Base-by-base conservation (phyloP, 208 protist genomes). In the Tetramitus jugosus region DNA sequence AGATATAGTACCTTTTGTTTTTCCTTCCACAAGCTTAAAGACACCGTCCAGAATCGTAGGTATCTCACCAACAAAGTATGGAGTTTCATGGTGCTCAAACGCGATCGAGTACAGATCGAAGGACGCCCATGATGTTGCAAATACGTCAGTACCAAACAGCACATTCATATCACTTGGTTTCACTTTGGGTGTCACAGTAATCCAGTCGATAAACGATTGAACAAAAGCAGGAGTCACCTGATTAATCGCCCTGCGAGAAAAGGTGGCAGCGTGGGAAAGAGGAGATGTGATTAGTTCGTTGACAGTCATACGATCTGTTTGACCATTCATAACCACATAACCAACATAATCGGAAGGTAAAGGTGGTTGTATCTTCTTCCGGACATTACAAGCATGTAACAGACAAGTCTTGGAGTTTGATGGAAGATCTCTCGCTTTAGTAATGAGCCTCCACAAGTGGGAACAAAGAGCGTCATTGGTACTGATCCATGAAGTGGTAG, bases 401-500 rank as follows among this genome's bases (percentile, higher is more conserved):
- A 56, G 20, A 56, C 49, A 26, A 56, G 49, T 26, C 49, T 56
- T 20, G 10, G 10, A 20, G 20, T 56, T 20, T 56, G 10, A 10
- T 56, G 49, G 49, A 10, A 56, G 20, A 10, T 56, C 14, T 56
- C 49, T 56, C 14, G 56, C 56, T 62, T 33, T 62, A 7, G 56
- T 62, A 6, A 62, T 62, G 29, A 62, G 14, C 20, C 29, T 62
- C 56, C 56, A 62, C 56, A 62, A 33, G 56, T 62, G 56, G 6
- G 26, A 62, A 62, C 56, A 62, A 26, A 62, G 26, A 35, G 56
- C 56, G 29, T 62, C 56, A 62, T 62, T 62, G 56, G 56, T 62
- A 33, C 56, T 62, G 20, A 33, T 62, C 56, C 56, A 62, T 62
- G 56, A 62, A 33, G 8, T 62, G 8, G 56, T 29, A 8, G 29